Base-by-base conservation (phyloP, 495 filamentous ascomycete species). In the Xylaria sp. region DNA sequence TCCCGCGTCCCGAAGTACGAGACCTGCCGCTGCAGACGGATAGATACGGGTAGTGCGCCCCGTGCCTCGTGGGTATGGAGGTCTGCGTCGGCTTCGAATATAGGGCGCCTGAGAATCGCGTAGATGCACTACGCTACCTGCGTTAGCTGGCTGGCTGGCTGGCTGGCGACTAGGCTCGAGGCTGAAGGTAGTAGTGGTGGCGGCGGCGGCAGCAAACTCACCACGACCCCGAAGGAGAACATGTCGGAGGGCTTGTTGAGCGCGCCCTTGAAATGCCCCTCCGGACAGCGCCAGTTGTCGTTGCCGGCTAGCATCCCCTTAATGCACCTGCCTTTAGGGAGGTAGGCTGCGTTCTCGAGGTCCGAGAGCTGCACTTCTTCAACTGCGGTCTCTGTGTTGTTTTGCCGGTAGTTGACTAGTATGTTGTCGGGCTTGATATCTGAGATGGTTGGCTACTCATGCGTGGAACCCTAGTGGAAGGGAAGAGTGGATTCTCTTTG, bases 101-200 rank as follows among this genome's bases (percentile, higher is more conserved):
- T 11, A 3, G 26, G 9, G 9, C 48, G 21, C 7, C 48, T 21
- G 9, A 52, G 48, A 0, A 52, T 9, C 1, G 48, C 48, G n/a
- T 52, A 52, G n/a, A 52, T 52, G 48, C 48, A 52, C 48, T 52
- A 17, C n/a, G n/a, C n/a, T n/a, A n/a, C n/a, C n/a, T n/a, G n/a
- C n/a, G n/a, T n/a, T n/a, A n/a, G n/a, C n/a, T n/a, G n/a, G n/a
- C n/a, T n/a, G 7, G 12, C 41, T 15, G 2, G 41, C 17, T 17
- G 17, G 35, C 3, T 37, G 7, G 41, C 14, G 41, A 44, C 41
- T 15, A 44, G 17, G 12, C 7, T 5, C 1, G 15, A 1, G 9
- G 21, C 26, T 8, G 3, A 24, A n/a, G n/a, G n/a, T n/a, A n/a
- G n/a, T n/a, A n/a, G n/a, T n/a, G n/a, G n/a, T n/a, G n/a, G n/a